These are phyloP conservation scores for Backusella morwellensis DNA, from an alignment of 192 early-diverging fungal genomes.

Conservation along the genomic window DNA sequence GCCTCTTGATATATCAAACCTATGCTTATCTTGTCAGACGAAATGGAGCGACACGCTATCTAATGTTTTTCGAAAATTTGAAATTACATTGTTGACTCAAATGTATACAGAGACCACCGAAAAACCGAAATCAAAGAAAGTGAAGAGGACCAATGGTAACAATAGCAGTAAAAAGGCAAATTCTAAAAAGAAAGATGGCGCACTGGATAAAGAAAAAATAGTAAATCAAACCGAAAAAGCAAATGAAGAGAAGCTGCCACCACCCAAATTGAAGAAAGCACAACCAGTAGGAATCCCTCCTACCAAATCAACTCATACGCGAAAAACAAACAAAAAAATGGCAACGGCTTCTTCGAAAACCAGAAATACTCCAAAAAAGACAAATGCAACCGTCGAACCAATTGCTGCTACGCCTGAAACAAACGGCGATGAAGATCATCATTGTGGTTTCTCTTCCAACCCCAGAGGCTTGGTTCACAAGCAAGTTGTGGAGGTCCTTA, in stretches of 20 bases:
- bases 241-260: not conserved
- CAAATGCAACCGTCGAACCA: not conserved
- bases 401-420: constrained; percentile 38
- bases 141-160: not conserved
- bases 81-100: not conserved
- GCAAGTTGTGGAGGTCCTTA: constrained; percentile 44
- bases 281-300: constrained; percentile 5
- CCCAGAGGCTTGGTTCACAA: constrained; percentile 34
- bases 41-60: not conserved
- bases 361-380: not conserved
- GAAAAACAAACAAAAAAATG: constrained; percentile 24
- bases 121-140: not conserved
- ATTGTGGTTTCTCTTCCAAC: constrained; percentile 33
- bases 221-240: not conserved
- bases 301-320: constrained; percentile 6
- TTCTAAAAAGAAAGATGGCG: not conserved
- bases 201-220: not conserved
- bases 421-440: constrained; percentile 16
- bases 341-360: not conserved
- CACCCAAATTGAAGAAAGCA: not conserved
- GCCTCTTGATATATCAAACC: not conserved
- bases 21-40: not conserved
- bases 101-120: not conserved
- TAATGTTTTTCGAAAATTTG: not conserved
- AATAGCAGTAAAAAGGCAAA: not conserved